phyloP scores from a whole-genome alignment of 2,329 filamentous ascomycete species.

The Amphichorda felina region DNA sequence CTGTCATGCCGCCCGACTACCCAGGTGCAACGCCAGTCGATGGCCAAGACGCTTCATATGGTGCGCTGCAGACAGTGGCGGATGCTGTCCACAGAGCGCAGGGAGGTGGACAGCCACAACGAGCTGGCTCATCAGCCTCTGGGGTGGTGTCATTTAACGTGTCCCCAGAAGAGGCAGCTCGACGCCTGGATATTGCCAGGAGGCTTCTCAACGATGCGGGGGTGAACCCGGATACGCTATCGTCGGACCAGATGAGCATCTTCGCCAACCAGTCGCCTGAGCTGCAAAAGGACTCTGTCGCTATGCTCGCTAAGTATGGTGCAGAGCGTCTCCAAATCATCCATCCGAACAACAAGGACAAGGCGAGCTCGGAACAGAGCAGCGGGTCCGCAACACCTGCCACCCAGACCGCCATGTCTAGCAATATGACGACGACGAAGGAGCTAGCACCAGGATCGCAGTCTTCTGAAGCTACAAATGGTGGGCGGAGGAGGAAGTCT shows the following conservation, averaged over 20 bases:
- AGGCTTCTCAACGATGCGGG: conserved; percentile 31
- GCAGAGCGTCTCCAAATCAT: conserved; percentile 46
- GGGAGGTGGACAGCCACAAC: too few species aligned
- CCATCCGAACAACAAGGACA: conserved; percentile 30
- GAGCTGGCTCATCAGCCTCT: too few species aligned
- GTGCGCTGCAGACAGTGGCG: not conserved
- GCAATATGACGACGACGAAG: conserved; percentile 14
- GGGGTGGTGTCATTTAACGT: conserved; percentile 17
- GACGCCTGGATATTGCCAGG: conserved; percentile 35
- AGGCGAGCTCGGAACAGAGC: conserved; percentile 13
- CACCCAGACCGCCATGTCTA: not conserved
- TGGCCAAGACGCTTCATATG: conserved; percentile 5
- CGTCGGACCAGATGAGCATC: conserved; percentile 43
- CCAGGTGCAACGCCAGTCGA: conserved; percentile 4
- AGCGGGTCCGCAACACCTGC: conserved; percentile 3
- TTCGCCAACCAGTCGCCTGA: conserved; percentile 47
- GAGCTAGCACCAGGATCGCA: conserved; percentile 11
- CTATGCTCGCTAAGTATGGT: conserved; percentile 44
- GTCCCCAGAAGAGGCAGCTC: conserved; percentile 33
- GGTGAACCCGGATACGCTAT: conserved; percentile 40
- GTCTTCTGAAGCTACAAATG: conserved; percentile 3
- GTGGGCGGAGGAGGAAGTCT: conserved; percentile 1
- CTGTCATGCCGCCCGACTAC: conserved; percentile 7
- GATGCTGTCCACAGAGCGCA: too few species aligned
- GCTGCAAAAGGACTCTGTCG: conserved; percentile 40